A percentile compares a stretch with the other conserved stretches of the same genome.
Evolutionary conservation across 345 rosid species (phyloP).

Genomic region (Hevea brasiliensis): DNA sequence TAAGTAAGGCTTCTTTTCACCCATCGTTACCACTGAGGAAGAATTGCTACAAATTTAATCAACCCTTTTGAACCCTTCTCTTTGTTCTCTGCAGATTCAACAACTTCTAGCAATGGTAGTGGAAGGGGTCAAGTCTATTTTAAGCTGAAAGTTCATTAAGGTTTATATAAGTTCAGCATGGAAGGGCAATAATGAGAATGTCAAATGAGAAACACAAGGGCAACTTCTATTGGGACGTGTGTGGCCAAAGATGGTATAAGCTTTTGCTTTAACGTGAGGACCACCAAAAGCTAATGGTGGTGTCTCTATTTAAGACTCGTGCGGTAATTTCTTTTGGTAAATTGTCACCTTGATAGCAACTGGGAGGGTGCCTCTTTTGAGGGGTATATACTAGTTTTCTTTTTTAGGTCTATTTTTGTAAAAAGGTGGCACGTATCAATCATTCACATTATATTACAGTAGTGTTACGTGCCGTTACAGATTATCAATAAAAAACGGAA

Average conservation of each 20-base stretch:
- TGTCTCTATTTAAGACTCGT: background rate
- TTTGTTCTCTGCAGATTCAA: too few relatives aligned
- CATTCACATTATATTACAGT: too few relatives aligned
- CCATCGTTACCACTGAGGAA: slow-evolving; percentile 23
- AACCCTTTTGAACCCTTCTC: background rate
- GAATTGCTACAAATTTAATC: too few relatives aligned
- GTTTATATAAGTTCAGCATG: slow-evolving; percentile 2
- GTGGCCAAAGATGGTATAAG: background rate
- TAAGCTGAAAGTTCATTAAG: too few relatives aligned
- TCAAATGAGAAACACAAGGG: background rate
- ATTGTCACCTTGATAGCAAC: slow-evolving; percentile 1
- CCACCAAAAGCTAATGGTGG: background rate
- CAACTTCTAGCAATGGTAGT: background rate
- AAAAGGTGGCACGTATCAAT: too few relatives aligned
- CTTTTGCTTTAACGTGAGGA: slow-evolving; percentile 3
- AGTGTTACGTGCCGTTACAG: too few relatives aligned
- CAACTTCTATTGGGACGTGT: slow-evolving; percentile 1
- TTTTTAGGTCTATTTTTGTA: too few relatives aligned
- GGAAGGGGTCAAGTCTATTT: too few relatives aligned
- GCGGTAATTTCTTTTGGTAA: background rate
- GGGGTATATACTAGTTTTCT: too few relatives aligned
- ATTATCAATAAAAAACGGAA: too few relatives aligned
- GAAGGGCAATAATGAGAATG: slow-evolving; percentile 8
- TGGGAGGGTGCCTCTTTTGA: background rate
- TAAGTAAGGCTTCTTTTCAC: slow-evolving; percentile 56